phyloP scores from a whole-genome alignment of 2,329 filamentous ascomycete genomes.

The Hypomyces rosellus region DNA sequence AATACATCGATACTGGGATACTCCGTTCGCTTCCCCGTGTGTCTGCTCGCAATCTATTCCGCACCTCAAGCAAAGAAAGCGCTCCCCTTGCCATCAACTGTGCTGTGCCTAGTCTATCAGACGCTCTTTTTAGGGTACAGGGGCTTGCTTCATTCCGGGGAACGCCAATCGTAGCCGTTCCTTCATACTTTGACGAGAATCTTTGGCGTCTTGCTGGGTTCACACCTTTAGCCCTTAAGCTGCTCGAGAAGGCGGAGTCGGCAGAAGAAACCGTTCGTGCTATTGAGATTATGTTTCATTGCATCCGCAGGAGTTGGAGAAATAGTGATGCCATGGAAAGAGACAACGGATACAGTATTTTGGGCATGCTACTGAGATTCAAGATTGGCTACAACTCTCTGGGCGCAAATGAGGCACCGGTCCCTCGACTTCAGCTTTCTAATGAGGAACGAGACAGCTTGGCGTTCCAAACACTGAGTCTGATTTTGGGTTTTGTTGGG shows the following conservation, averaged over 20 bases:
- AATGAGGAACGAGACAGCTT: constrained; percentile 49
- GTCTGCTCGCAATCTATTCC: constrained; percentile 55
- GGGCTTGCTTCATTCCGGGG: constrained; percentile 80
- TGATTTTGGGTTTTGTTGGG: constrained; percentile 81
- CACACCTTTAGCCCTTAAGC: constrained; percentile 73
- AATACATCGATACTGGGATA: constrained; percentile 69
- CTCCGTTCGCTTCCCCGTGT: constrained; percentile 69
- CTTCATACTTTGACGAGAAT: constrained; percentile 83
- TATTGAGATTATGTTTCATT: constrained; percentile 77
- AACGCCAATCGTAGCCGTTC: constrained; percentile 71
- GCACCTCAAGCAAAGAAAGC: constrained; percentile 41
- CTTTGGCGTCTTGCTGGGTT: constrained; percentile 92
- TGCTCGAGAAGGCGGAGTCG: constrained; percentile 70
- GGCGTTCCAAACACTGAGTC: constrained; percentile 60
- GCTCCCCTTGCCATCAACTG: constrained; percentile 82
- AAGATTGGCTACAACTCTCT: constrained; percentile 59
- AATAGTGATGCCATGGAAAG: constrained; percentile 98
- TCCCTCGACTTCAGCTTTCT: constrained; percentile 39
- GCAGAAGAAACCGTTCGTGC: constrained; percentile 67
- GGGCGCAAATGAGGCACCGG: constrained; percentile 22
- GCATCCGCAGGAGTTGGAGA: constrained; percentile 86
- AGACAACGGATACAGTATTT: constrained; percentile 85
- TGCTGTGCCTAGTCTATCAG: constrained; percentile 79
- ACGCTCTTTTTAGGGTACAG: constrained; percentile 73
- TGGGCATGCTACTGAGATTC: constrained; percentile 75